phyloP scores from a whole-genome alignment of 768 basidiomycete species.

The Serendipita indica region DNA sequence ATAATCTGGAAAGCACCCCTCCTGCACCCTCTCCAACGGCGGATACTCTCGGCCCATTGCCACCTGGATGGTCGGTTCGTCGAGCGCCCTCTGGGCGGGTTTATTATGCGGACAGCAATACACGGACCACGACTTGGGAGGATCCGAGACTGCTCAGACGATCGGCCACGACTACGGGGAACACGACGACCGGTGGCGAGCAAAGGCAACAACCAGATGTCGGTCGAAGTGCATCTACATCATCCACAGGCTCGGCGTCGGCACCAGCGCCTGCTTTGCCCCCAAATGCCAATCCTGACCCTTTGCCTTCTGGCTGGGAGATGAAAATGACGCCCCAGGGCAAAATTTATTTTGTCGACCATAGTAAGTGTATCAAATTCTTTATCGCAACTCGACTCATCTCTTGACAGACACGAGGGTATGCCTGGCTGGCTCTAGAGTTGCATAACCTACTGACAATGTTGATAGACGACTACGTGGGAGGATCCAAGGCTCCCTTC shows the following conservation, averaged over 20 bases:
- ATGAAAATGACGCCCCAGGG: constrained; percentile 31
- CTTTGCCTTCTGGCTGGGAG: constrained; percentile 32
- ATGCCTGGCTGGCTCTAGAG: not conserved
- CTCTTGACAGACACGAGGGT: not conserved
- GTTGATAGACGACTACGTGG: constrained; percentile 32
- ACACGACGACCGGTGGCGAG: not conserved
- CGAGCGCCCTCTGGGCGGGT: constrained; percentile 32
- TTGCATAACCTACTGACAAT: not conserved
- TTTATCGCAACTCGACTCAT: not conserved
- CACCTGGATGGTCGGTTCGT: constrained; percentile 33
- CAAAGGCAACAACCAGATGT: not conserved
- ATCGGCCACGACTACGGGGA: not conserved
- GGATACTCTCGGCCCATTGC: constrained; percentile 28
- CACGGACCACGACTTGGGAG: constrained; percentile 34
- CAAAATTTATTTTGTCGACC: constrained; percentile 34
- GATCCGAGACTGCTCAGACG: constrained; percentile 29
- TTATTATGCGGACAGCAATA: constrained; percentile 34
- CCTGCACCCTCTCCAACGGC: constrained; percentile 19
- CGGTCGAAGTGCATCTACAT: not conserved
- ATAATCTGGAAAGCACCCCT: not conserved
- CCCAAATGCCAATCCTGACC: constrained; percentile 28
- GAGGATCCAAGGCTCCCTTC: constrained; percentile 31
- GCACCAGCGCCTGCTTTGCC: constrained; percentile 28
- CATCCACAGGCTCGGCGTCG: constrained; percentile 18
- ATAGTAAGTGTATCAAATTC: constrained; percentile 23